Base-by-base conservation (phyloP, 371 early-diverging fungal species). In the Globomyces sp. region DNA sequence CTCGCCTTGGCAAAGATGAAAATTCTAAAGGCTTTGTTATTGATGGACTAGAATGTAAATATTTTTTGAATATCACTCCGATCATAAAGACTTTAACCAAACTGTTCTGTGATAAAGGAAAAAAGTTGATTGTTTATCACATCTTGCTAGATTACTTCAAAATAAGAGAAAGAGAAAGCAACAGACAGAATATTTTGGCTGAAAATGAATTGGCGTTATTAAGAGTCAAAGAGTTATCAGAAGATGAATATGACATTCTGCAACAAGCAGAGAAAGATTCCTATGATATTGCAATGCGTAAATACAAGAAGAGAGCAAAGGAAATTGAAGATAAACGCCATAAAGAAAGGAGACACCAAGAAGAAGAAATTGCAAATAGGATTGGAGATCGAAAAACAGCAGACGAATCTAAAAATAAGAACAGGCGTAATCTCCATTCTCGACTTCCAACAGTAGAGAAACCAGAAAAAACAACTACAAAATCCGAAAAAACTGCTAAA, bases 221-320 rank as follows among this genome's bases (percentile, higher is more conserved):
- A 3, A 66, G 71, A 39, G 66, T 80, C 4, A 70, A 76, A 44
- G 73, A 77, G 44, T 64, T 85, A 1, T 48, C 71, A 8, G 85
- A 85, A 57, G 81, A 80, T 53, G 81, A 79, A 44, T 85, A 85
- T 70, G 85, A 85, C 58, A 60, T 50, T 10, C 61, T 84, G 72
- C 66, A 65, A 5, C 73, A 72, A 2, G 24, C 13, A 9, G 84
- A 84, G 47, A 68, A 71, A 46, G 79, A 73, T 4, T 53, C 69
- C 36, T 80, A 82, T 62, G 80, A 81, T 59, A 37, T 52, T n/a
- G 68, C 69, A 37, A 64, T 82, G 39, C 65, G 72, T 45, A 74
- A 73, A 52, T 75, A 75, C 64, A 74, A 74, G 58, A 69, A 69
- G n/a, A 57, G 68, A 37, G 42, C 74, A 40, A 81, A 78, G 48